These are phyloP conservation scores for Monosporascus sp. DNA, from an alignment of 2,329 filamentous ascomycete species.

Conservation along the genomic window DNA sequence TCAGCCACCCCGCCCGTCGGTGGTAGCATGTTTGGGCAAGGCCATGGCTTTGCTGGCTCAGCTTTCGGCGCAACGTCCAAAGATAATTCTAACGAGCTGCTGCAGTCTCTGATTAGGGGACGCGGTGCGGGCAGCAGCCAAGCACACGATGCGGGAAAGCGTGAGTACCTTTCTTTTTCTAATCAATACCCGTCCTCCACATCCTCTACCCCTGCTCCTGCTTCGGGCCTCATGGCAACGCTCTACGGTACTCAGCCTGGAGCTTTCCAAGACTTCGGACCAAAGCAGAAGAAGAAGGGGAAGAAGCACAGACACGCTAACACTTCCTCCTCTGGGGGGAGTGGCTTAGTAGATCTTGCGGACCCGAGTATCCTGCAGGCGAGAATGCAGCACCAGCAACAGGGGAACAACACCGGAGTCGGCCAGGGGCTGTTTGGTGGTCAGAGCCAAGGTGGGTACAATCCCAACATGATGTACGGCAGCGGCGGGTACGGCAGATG, in stretches of 20 bases:
- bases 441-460: constrained; percentile 93
- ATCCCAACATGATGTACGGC: constrained; percentile 73
- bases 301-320: constrained; percentile 99
- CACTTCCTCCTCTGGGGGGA: constrained; percentile 99
- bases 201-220: constrained; percentile 79
- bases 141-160: constrained; percentile 83
- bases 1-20: constrained; percentile 75
- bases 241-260: constrained; percentile 84
- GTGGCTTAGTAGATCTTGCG: constrained; percentile 99
- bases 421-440: constrained; percentile 87
- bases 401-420: constrained; percentile 70
- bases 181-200: constrained; percentile 79
- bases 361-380: constrained; percentile 99
- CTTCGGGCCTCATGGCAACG: constrained; percentile 84
- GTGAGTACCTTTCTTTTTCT: constrained; percentile 96
- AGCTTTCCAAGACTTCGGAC: constrained; percentile 83
- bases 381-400: constrained; percentile 84
- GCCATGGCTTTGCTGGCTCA: constrained; percentile 71
- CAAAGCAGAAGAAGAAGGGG: constrained; percentile 99
- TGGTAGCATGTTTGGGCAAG: constrained; percentile 81
- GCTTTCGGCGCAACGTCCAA: constrained; percentile 66
- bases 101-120: constrained; percentile 76
- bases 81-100: constrained; percentile 64
- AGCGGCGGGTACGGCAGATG: constrained; percentile 64
- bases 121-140: constrained; percentile 63